Evolutionary conservation across 805 yeast genomes (phyloP).

Genomic region (Nakazawaea wyomingensis): DNA sequence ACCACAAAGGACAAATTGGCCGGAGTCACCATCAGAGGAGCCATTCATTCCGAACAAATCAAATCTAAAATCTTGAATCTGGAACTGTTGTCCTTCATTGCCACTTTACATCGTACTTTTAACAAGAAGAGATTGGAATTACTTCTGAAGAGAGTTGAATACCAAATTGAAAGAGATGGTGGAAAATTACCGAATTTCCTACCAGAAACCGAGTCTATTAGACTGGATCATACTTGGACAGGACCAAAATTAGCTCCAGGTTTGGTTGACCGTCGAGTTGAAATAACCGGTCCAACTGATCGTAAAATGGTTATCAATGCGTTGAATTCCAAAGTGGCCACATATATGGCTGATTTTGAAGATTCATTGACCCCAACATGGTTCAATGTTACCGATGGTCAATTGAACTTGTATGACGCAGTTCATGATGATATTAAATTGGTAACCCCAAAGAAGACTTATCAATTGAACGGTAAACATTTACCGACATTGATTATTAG

Average conservation of each 20-base stretch:
- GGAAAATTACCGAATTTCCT: conserved; percentile 67
- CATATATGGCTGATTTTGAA: conserved; percentile 75
- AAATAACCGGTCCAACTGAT: conserved; percentile 74
- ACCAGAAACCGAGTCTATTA: conserved; percentile 56
- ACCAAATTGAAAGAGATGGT: conserved; percentile 51
- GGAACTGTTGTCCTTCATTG: conserved; percentile 62
- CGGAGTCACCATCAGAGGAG: conserved; percentile 54
- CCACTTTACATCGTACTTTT: conserved; percentile 62
- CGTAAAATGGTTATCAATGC: conserved; percentile 75
- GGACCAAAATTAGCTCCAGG: conserved; percentile 69
- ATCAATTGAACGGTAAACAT: conserved; percentile 39
- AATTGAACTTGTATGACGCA: conserved; percentile 65
- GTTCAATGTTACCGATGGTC: conserved; percentile 63
- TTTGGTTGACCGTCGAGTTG: conserved; percentile 65
- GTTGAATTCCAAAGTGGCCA: conserved; percentile 60
- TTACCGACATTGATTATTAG: conserved; percentile 50
- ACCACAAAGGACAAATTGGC: conserved; percentile 33
- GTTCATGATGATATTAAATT: conserved; percentile 50
- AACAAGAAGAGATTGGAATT: conserved; percentile 49
- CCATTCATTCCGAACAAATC: conserved; percentile 37
- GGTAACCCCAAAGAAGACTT: conserved; percentile 30
- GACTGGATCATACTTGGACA: conserved; percentile 65
- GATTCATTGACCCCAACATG: conserved; percentile 71
- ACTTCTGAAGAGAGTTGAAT: conserved; percentile 48
- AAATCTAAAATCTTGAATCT: conserved; percentile 47